These are phyloP conservation scores for Gnomoniopsis sp. DNA, from an alignment of 2,329 filamentous ascomycete genomes.

Conservation along the genomic window DNA sequence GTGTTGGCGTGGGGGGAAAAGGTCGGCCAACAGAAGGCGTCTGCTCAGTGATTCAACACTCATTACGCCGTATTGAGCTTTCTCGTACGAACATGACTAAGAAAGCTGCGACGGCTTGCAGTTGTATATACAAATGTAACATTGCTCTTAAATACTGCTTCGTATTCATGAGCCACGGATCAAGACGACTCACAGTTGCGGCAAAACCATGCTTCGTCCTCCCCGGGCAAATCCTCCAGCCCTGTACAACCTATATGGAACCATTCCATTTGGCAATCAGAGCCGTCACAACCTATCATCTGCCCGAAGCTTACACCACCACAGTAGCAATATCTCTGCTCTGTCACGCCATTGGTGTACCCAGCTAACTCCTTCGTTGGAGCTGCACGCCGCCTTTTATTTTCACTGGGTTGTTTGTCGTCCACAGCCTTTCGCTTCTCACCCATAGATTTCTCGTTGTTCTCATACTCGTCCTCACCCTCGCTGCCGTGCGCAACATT, in stretches of 20 bases:
- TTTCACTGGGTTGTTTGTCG: neutral
- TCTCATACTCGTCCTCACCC: neutral
- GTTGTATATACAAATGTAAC: too few relatives aligned
- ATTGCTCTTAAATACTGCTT: too few relatives aligned
- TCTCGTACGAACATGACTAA: too few relatives aligned
- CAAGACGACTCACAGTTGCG: neutral
- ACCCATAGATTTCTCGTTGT: neutral
- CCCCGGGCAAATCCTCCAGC: neutral
- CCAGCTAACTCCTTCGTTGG: neutral
- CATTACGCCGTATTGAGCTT: too few relatives aligned
- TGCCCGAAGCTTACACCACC: neutral
- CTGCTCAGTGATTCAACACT: too few relatives aligned
- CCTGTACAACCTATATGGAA: slow-evolving; percentile 2
- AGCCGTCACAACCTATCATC: slow-evolving; percentile 10
- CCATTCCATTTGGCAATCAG: slow-evolving; percentile 2
- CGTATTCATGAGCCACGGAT: too few relatives aligned
- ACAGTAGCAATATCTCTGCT: slow-evolving; percentile 2
- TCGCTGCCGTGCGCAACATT: neutral
- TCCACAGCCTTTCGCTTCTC: neutral
- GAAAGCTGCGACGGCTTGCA: too few relatives aligned
- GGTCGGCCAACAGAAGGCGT: too few relatives aligned
- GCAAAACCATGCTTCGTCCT: slow-evolving; percentile 5
- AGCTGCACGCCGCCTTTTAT: neutral
- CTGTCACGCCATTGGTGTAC: neutral
- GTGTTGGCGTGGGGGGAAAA: too few relatives aligned